Conservation (phyloP, 176 grass and related monocot genomes). For the Tillandsia leiboldiana region DNA sequence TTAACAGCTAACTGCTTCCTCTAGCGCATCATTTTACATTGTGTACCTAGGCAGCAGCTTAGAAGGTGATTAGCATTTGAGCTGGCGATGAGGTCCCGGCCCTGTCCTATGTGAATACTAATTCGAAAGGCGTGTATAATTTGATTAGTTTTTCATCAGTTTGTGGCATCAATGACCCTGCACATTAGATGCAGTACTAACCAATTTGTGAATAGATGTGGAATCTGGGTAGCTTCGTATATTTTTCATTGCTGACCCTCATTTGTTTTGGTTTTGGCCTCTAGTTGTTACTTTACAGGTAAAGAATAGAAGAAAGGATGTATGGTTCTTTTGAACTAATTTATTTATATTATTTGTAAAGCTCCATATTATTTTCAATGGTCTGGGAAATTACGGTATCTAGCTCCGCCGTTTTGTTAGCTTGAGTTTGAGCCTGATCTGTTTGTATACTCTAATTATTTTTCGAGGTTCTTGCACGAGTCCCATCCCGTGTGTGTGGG, state of each 20-base stretch:
- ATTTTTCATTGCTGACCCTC: background rate
- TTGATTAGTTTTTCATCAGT: slow-evolving; percentile 13
- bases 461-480: no score
- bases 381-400: no score
- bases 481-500: no score
- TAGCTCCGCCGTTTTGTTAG: no score
- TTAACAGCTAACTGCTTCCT: slow-evolving; percentile 24
- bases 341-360: no score
- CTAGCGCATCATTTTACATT: background rate
- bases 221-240: background rate
- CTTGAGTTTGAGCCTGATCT: no score
- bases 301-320: background rate
- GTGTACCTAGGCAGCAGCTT: slow-evolving; percentile 34
- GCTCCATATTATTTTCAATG: no score
- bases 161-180: slow-evolving; percentile 14
- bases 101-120: slow-evolving; percentile 24
- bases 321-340: background rate
- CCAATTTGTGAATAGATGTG: slow-evolving; percentile 34
- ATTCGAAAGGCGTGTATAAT: slow-evolving; percentile 3
- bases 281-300: background rate
- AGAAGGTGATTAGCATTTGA: slow-evolving; percentile 24
- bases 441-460: no score
- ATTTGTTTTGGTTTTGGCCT: background rate
- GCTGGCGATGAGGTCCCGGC: slow-evolving; percentile 16
- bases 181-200: slow-evolving; percentile 17